Evolutionary conservation across 1,284 basidiomycete genomes (phyloP).

Genomic region (Microbotryum lychnidis-dioicae): DNA sequence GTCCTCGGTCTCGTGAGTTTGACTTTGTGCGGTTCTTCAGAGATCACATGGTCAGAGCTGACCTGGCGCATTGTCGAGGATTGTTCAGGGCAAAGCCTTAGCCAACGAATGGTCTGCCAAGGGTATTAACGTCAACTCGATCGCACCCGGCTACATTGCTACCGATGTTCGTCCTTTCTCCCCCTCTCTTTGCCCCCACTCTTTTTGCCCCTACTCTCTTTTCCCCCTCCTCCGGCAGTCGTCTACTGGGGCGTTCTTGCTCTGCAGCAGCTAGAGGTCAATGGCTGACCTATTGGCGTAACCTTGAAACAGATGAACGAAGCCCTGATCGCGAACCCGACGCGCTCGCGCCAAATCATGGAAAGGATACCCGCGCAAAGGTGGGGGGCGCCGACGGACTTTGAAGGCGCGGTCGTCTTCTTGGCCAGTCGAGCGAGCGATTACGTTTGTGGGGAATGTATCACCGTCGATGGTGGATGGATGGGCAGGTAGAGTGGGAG

Average conservation of each 20-base stretch:
- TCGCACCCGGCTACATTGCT: constrained; percentile 85
- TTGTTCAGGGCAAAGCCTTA: constrained; percentile 40
- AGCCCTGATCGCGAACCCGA: constrained; percentile 62
- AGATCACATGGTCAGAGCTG: too few relatives aligned
- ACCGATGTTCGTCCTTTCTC: constrained; percentile 60
- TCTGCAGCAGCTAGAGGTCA: too few relatives aligned
- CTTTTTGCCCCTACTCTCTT: too few relatives aligned
- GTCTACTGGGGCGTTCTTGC: too few relatives aligned
- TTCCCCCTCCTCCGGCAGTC: too few relatives aligned
- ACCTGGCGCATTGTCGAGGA: too few relatives aligned
- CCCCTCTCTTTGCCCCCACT: background rate
- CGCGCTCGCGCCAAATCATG: constrained; percentile 73
- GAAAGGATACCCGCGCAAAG: constrained; percentile 85
- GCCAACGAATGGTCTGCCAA: constrained; percentile 64
- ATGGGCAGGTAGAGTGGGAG: constrained; percentile 19
- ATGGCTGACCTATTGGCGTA: too few relatives aligned
- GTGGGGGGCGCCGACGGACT: constrained; percentile 82
- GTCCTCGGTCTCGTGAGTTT: constrained; percentile 41
- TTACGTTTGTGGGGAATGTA: constrained; percentile 77
- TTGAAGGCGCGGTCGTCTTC: constrained; percentile 84
- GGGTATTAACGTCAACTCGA: constrained; percentile 81
- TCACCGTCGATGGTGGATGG: constrained; percentile 40
- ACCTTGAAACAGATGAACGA: constrained; percentile 48
- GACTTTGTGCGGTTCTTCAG: background rate
- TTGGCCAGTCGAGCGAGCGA: constrained; percentile 76